Evolutionary conservation across 1,284 basidiomycete genomes (phyloP).

Genomic region (Irpex sp.): DNA sequence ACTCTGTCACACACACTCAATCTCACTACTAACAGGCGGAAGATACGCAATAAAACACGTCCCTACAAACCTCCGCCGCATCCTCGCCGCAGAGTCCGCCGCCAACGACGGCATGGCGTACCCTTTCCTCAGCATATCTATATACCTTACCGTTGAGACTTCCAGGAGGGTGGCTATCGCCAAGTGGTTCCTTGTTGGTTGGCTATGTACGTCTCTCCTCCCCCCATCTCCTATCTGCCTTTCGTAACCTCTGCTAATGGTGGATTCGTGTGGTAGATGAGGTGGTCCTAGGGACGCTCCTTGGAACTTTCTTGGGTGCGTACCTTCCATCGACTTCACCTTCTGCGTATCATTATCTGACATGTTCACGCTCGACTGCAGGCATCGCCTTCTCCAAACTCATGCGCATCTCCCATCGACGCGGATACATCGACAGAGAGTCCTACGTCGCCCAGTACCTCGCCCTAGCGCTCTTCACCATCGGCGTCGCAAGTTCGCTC

Average conservation of each 20-base stretch:
- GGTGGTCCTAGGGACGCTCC: constrained; percentile 75
- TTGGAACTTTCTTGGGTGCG: constrained; percentile 74
- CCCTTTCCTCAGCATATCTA: constrained; percentile 85
- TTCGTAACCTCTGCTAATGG: background rate
- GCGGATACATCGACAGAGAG: constrained; percentile 84
- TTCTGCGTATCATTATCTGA: too few relatives aligned
- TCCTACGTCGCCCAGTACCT: constrained; percentile 92
- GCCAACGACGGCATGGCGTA: constrained; percentile 88
- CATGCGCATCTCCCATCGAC: constrained; percentile 78
- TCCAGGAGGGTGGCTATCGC: constrained; percentile 64
- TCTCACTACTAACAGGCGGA: constrained; percentile 54
- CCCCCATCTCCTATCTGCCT: background rate
- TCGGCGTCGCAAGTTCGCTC: constrained; percentile 67
- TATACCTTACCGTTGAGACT: constrained; percentile 79
- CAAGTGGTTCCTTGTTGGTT: constrained; percentile 81
- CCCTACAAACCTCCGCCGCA: constrained; percentile 76
- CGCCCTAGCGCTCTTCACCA: constrained; percentile 77
- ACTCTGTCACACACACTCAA: background rate
- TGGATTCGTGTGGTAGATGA: constrained; percentile 54
- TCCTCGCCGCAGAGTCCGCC: constrained; percentile 91
- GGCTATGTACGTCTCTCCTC: constrained; percentile 54
- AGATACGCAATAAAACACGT: constrained; percentile 89
- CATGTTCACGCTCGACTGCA: constrained; percentile 17
- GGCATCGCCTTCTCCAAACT: constrained; percentile 73
- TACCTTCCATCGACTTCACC: background rate